Evolutionary conservation across 495 filamentous ascomycete genomes (phyloP), one percentile per base, ranked within the genome.

Genomic region (Talaromyces ruber): DNA sequence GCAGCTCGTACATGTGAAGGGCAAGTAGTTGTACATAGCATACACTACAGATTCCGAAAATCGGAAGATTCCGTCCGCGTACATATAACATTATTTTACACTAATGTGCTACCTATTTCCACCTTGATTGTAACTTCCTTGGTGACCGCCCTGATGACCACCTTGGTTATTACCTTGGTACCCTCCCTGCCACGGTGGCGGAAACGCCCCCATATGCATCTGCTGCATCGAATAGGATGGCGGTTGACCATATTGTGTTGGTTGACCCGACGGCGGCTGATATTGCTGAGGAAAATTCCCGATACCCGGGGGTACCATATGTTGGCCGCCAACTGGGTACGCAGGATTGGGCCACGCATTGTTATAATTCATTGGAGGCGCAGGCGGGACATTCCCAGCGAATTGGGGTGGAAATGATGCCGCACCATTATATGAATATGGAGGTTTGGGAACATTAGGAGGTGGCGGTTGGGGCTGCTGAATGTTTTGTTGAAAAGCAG

Each of bases 261-360:
- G 65, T 61, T 26, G 68, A 67, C 25, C 63, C 22, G 29, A 66
- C 66, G 3, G 52, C 9, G 60, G 54, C n/a, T 34, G 29, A 57
- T 55, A 60, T 26, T 57, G 64, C 16, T 65, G 62, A 24, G 65
- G 72, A 59, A 72, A 75, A 1, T 71, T 70, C 0, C 76, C 58
- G 52, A 66, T 64, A 3, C 66, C 67, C 0, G 67, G 60, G 4
- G 56, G 43, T 28, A 58, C 26, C n/a, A 34, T 43, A 57, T 55
- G 62, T 18, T 52, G 39, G 4, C 22, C 51, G 24, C 34, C 29
- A 26, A 30, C 59, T 64, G 70, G 50, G 64, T 63, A 66, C 65
- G 43, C 62, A 7, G 67, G 70, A 26, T 70, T 68, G 11, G 81
- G 79, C 82, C 81, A 84, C 52, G 75, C 70, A n/a, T 79, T 81